Base-by-base conservation (phyloP, 2,329 filamentous ascomycete genomes). In the Trichophyton mentagrophytes region DNA sequence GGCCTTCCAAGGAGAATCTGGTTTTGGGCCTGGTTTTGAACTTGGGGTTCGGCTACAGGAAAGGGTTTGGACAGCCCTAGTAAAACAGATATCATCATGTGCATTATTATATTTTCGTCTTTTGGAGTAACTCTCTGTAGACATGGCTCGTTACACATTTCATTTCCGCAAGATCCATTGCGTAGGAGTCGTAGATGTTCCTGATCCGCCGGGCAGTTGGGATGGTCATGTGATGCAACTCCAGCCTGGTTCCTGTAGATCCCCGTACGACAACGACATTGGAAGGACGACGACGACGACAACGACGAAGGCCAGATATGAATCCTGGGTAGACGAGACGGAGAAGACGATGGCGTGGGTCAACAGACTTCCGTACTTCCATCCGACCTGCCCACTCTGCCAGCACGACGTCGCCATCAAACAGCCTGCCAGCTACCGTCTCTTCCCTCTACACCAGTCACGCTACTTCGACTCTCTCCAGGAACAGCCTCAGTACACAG, bases 311-410 rank as follows among this genome's bases (percentile, higher is more conserved):
- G 27, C 27, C 27, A 30, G 6, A 30, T 7, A 30, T 7, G 33
- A 38, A 8, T 38, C 33, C 33, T 13, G 33, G 33, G 33, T 13
- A 11, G 33, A 38, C 2, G 33, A 38, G 33, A 38, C 9, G 33
- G 33, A 38, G 33, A 9, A 38, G 33, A 38, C 33, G 33, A 38
- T 38, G 40, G 8, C n/a, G 7, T 2, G 8, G n/a, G 7, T 17
- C 8, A 8, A 25, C 17, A 20, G n/a, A 47, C n/a, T 13, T 25
- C 44, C 44, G 17, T 53, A 30, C 49, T 53, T 30, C 22, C 22
- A 53, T 25, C 9, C 22, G 11, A 15, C 49, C 3, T 61, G 60
- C 33, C 60, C 60, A 3, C 42, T 61, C 27, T 61, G 60, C 47
- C 55, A 58, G 38, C 44, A 53, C 8, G 38, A 58, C 49, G 60